Base-by-base conservation (phyloP, 441 rosid genomes). In the Erysimum cheiri region DNA sequence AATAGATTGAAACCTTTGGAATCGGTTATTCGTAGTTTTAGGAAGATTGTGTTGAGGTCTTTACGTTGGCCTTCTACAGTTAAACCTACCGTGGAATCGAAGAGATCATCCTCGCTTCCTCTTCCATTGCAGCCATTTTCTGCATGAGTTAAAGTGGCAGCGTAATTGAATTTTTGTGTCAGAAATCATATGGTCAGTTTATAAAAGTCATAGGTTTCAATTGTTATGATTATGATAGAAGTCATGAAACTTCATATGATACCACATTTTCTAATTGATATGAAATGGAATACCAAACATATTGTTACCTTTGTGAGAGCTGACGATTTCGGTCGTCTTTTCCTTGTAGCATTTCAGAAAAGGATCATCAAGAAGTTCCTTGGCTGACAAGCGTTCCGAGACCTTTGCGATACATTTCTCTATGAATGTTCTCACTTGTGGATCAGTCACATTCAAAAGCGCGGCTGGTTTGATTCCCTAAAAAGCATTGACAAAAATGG, bases 391-490 rank as follows among this genome's bases (percentile, higher is more conserved):
- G 47, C 97, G 88, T 12, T 84, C 83, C 10, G 97, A 82, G 64
- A 84, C 96, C 40, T 78, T 83, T n/a, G 96, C 82, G 40, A 91
- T 88, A 67, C 98, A 93, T 81, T 93, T 93, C 79, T 85, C 96
- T 69, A 93, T 91, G 79, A 93, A 93, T 62, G 77, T 72, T 80
- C 69, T 85, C 44, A 91, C 89, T 41, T 79, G 79, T 4, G 78
- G 83, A 78, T 91, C 88, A 46, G 74, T 77, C 78, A 93, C 97
- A 74, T 87, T 93, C 32, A 77, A 84, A 81, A 93, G 83, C 8
- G 98, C 84, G 37, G 95, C 98, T 40, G 98, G 98, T 75, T 87
- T 91, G 53, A 89, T 83, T 71, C 98, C 98, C 97, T 93, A 8
- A 24, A 0, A 62, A 40, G 15, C 13, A 39, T 55, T 5, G 1